phyloP scores from a whole-genome alignment of 176 grass and related monocot genomes.

The Carex littledalei region DNA sequence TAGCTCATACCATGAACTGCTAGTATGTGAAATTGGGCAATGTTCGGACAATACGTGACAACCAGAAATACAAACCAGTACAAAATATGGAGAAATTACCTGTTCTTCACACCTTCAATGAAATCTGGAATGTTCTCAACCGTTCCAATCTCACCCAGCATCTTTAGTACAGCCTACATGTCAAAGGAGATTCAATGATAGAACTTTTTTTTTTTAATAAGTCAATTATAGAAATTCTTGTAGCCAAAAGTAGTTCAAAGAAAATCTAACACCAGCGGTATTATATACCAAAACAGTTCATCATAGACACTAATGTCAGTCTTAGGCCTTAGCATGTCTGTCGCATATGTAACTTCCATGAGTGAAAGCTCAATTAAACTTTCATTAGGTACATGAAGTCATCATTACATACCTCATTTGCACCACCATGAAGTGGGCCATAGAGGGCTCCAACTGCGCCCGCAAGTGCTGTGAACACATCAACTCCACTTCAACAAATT shows the following conservation, averaged over 20 bases:
- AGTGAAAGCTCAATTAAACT: not conserved
- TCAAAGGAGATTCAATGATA: not conserved
- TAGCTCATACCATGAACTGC: not conserved
- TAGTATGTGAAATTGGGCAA: not conserved
- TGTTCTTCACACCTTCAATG: slow-evolving; percentile 95
- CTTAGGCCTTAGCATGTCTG: not conserved
- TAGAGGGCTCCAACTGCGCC: slow-evolving; percentile 96
- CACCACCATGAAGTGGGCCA: slow-evolving; percentile 94
- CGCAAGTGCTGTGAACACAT: slow-evolving; percentile 95
- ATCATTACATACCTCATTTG: slow-evolving; percentile 71
- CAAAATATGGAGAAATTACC: slow-evolving; percentile 35
- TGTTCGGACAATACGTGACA: not conserved
- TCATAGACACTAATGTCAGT: not conserved
- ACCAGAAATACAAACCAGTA: not conserved
- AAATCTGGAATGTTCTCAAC: slow-evolving; percentile 90
- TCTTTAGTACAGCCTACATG: slow-evolving; percentile 88
- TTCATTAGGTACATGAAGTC: not conserved
- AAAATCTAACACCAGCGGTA: not conserved
- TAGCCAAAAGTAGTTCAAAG: not conserved
- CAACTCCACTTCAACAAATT: slow-evolving; percentile 69
- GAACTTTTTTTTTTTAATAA: not conserved
- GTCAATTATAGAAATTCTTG: not conserved
- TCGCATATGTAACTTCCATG: not conserved
- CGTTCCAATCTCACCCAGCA: slow-evolving; percentile 89
- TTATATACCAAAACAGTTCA: not conserved